Evolutionary conservation across 768 basidiomycete genomes (phyloP).

Genomic region (Suillus alpinus): DNA sequence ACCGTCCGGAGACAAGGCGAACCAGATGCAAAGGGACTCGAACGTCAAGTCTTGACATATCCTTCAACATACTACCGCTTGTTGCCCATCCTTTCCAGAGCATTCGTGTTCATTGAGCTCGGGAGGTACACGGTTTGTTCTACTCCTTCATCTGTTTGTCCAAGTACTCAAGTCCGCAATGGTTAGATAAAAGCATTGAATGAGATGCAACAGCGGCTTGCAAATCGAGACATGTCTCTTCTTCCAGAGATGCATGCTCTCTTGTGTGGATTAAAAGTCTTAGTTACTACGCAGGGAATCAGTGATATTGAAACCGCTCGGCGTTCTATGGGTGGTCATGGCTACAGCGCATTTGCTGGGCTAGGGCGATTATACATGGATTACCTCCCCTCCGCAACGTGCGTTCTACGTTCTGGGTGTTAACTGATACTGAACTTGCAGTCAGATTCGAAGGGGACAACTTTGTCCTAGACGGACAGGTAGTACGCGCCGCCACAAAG

Average conservation of each 20-base stretch:
- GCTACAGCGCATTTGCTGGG: conserved; percentile 67
- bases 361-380: conserved; percentile 64
- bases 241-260: conserved; percentile 74
- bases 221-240: conserved; percentile 54
- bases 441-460: conserved; percentile 76
- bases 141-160: not conserved
- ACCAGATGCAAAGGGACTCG: conserved; percentile 47
- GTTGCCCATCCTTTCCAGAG: conserved; percentile 63
- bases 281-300: conserved; percentile 49
- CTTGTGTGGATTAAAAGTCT: conserved; percentile 66
- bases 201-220: conserved; percentile 45
- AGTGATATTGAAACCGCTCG: conserved; percentile 64
- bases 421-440: not conserved
- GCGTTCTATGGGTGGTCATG: conserved; percentile 75
- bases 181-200: conserved; percentile 49
- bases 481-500: conserved; percentile 69
- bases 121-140: conserved; percentile 55
- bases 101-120: conserved; percentile 66
- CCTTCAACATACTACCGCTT: conserved; percentile 75
- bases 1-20: conserved; percentile 71
- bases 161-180: not conserved
- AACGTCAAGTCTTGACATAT: conserved; percentile 66
- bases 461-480: conserved; percentile 72
- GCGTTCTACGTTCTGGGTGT: conserved; percentile 18
- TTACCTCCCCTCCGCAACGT: conserved; percentile 65